Evolutionary conservation across 371 early-diverging fungal species (phyloP), one percentile per base, ranked within the genome.

Genomic region (Mortierella sp.): DNA sequence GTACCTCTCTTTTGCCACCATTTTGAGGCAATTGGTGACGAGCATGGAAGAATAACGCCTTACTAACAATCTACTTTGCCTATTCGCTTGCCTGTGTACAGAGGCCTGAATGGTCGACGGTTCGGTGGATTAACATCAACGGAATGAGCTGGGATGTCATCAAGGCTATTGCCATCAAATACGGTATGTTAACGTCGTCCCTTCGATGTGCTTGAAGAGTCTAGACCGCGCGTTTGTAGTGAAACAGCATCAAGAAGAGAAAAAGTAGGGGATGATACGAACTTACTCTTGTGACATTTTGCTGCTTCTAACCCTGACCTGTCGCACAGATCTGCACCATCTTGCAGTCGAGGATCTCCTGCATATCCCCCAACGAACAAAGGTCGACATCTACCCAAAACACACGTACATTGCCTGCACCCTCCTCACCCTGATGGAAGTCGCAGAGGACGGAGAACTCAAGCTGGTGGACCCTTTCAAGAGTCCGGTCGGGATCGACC

Each of bases 131-230:
- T 71, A 89, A 90, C 43, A 87, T 91, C 51, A 89, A 90, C 21
- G 91, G 91, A 24, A 81, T 91, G 76, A 82, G 84, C 51, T 91
- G 86, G 84, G 90, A 91, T 74, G 88, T 90, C 51, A 89, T 91
- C 73, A 88, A 87, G 43, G 74, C 77, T 3, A 81, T 91, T 14
- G 79, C 89, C 12, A 54, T 83, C 10, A 72, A 78, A 58, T 90
- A 89, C 74, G 83, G 89, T 89, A 80, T 11, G 70, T 38, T 8
- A 49, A 18, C 14, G n/a, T 24, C 12, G 44, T 14, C 38, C 12
- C 38, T 1, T 27, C 41, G n/a, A 29, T 11, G 3, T 54, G 11
- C 16, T 70, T 4, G 46, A 27, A 14, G 43, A 21, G 14, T 10
- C 5, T 71, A 10, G 44, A n/a, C 12, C 65, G 38, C 27, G 1